phyloP scores from a whole-genome alignment of 352 stramenopile genomes.

The Pythium folliculosum region DNA sequence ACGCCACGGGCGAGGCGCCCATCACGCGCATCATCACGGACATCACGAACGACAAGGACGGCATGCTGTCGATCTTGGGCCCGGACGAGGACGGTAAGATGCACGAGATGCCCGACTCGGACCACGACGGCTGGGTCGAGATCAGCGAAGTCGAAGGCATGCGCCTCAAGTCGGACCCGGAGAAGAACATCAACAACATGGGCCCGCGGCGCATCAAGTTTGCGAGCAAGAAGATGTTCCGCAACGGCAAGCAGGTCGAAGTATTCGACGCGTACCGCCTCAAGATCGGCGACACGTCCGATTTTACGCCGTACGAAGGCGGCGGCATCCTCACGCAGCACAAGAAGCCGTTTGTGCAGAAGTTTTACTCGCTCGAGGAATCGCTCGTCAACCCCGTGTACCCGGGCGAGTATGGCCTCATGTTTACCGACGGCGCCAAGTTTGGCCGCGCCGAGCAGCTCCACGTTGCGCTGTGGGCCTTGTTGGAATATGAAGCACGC shows the following conservation, averaged over 20 bases:
- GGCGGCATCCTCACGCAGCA: constrained; percentile 81
- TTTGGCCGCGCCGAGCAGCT: constrained; percentile 86
- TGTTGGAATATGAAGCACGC: constrained; percentile 79
- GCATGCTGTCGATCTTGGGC: constrained; percentile 70
- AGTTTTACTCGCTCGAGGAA: constrained; percentile 78
- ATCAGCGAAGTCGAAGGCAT: constrained; percentile 86
- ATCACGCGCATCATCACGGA: constrained; percentile 89
- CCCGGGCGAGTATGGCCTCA: constrained; percentile 74
- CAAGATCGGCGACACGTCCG: constrained; percentile 81
- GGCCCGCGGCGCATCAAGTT: constrained; percentile 76
- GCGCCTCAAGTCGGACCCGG: constrained; percentile 54
- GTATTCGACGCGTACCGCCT: constrained; percentile 85
- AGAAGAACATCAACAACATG: constrained; percentile 77
- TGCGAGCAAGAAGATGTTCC: constrained; percentile 85
- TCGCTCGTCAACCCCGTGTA: constrained; percentile 64
- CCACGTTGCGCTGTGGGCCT: constrained; percentile 72
- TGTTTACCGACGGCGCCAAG: constrained; percentile 88
- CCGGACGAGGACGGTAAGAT: constrained; percentile 88
- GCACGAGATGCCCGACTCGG: constrained; percentile 86
- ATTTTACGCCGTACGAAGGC: constrained; percentile 79
- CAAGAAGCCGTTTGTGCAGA: constrained; percentile 80
- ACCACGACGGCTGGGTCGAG: constrained; percentile 84
- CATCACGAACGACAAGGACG: constrained; percentile 82
- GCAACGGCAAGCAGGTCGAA: constrained; percentile 83
- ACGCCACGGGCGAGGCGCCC: constrained; percentile 78